These are phyloP conservation scores for Candida incommunis DNA, from an alignment of 805 yeast genomes.

Conservation along the genomic window DNA sequence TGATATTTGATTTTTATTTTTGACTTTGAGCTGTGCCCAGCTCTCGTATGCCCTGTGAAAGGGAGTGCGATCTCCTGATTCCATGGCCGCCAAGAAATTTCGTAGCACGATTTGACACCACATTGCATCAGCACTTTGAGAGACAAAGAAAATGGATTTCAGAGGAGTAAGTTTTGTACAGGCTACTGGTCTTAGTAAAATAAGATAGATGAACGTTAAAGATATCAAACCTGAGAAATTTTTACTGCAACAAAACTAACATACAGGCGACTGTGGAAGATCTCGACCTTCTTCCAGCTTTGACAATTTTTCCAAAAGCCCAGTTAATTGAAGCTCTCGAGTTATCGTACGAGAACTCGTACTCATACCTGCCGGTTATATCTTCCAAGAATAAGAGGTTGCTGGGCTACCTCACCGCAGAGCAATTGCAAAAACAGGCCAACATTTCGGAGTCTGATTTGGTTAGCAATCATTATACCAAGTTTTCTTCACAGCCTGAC, in stretches of 20 bases:
- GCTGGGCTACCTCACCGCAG: slow-evolving; percentile 35
- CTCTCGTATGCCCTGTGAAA: too few relatives aligned
- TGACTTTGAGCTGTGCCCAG: too few relatives aligned
- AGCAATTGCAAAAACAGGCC: slow-evolving; percentile 22
- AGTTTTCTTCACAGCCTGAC: slow-evolving; percentile 16
- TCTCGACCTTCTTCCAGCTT: slow-evolving; percentile 43
- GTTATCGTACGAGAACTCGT: slow-evolving; percentile 40
- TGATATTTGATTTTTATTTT: too few relatives aligned
- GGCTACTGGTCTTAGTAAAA: too few relatives aligned
- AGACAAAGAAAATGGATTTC: neutral
- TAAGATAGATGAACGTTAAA: too few relatives aligned
- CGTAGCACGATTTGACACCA: neutral
- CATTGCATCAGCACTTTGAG: neutral
- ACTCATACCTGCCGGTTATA: slow-evolving; percentile 40
- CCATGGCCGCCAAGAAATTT: too few relatives aligned
- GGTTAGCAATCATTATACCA: slow-evolving; percentile 21
- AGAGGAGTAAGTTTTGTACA: slow-evolving; percentile 1
- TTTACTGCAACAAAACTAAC: slow-evolving; percentile 8
- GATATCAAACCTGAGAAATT: too few relatives aligned
- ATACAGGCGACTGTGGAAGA: slow-evolving; percentile 41
- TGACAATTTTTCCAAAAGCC: slow-evolving; percentile 36
- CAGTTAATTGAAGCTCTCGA: slow-evolving; percentile 36
- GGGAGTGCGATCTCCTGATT: too few relatives aligned
- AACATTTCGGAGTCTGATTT: slow-evolving; percentile 21
- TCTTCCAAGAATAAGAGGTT: slow-evolving; percentile 31